Evolutionary conservation across 345 rosid species (phyloP).

Genomic region (Populus ilicifolia): DNA sequence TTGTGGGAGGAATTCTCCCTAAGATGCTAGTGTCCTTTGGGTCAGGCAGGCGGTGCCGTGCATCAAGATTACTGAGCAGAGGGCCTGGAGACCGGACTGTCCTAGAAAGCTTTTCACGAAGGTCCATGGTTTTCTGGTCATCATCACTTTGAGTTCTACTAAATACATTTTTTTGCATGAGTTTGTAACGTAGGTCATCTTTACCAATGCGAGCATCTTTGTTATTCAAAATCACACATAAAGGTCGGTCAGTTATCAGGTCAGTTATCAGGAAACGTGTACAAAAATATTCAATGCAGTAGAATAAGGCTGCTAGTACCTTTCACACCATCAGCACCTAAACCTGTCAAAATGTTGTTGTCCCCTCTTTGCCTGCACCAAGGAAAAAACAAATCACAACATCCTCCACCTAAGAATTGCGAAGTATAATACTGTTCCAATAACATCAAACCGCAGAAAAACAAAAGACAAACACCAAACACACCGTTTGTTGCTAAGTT

Average conservation of each 20-base stretch:
- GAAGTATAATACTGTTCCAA: not conserved
- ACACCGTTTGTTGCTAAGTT: slow-evolving; percentile 56
- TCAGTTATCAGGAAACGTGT: slow-evolving; percentile 37
- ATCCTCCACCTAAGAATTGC: not conserved
- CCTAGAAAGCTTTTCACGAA: slow-evolving; percentile 72
- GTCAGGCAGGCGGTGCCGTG: slow-evolving; percentile 41
- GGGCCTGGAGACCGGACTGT: slow-evolving; percentile 38
- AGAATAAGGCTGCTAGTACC: slow-evolving; percentile 33
- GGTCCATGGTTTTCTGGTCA: slow-evolving; percentile 49
- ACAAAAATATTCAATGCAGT: slow-evolving; percentile 7
- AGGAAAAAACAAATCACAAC: slow-evolving; percentile 12
- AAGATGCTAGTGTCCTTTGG: slow-evolving; percentile 41
- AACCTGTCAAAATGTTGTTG: slow-evolving; percentile 28
- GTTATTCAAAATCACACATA: slow-evolving; percentile 22
- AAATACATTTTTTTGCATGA: slow-evolving; percentile 58
- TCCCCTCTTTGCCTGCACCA: slow-evolving; percentile 71
- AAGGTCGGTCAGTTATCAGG: slow-evolving; percentile 38
- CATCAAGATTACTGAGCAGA: slow-evolving; percentile 24
- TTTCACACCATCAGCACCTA: slow-evolving; percentile 38
- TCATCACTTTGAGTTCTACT: slow-evolving; percentile 47
- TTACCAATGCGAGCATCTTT: slow-evolving; percentile 58
- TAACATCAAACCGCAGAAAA: not conserved
- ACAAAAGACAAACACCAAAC: slow-evolving; percentile 17
- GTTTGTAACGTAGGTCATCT: slow-evolving; percentile 79
- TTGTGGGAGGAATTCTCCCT: slow-evolving; percentile 44